Conservation (phyloP, 108 stramenopile genomes). For the Pseudonitzschia delicatissima region DNA sequence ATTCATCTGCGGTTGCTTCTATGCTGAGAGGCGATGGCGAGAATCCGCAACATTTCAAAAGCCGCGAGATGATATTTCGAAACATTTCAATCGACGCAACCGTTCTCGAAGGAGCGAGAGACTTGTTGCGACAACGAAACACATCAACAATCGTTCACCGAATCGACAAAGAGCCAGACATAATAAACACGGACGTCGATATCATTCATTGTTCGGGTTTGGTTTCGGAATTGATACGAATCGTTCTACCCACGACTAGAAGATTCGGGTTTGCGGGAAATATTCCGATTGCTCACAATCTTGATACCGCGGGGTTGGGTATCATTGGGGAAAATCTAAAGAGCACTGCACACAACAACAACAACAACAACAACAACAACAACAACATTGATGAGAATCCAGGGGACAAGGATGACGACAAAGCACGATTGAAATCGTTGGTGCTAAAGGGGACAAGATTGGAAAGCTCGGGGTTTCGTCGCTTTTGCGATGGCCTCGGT, state of each 20-base stretch:
- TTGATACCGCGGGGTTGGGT: constrained; percentile 10
- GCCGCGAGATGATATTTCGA: constrained; percentile 8
- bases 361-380: constrained; percentile 9
- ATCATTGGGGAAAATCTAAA: constrained; percentile 11
- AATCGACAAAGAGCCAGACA: background rate
- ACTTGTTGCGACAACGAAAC: constrained; percentile 19
- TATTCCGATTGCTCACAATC: constrained; percentile 32
- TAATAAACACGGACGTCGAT: constrained; percentile 12
- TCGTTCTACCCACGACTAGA: constrained; percentile 1
- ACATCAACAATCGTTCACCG: background rate
- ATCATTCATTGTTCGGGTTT: constrained; percentile 23
- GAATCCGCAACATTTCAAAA: background rate
- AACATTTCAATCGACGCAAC: constrained; percentile 16
- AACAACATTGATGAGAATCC: background rate
- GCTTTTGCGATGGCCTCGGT: constrained; percentile 18
- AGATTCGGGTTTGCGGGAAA: constrained; percentile 23
- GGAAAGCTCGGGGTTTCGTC: background rate
- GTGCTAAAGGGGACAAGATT: constrained; percentile 18
- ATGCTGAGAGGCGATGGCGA: constrained; percentile 9
- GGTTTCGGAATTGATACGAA: constrained; percentile 10
- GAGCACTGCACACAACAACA: background rate
- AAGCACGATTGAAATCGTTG: constrained; percentile 7
- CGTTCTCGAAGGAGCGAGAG: constrained; percentile 2
- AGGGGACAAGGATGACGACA: background rate
- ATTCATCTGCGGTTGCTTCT: constrained; percentile 6